Percentiles rank a stretch among this genome's conserved stretches.
These are phyloP conservation scores for Seminavis robusta DNA, from an alignment of 108 stramenopile species.

Conservation along the genomic window DNA sequence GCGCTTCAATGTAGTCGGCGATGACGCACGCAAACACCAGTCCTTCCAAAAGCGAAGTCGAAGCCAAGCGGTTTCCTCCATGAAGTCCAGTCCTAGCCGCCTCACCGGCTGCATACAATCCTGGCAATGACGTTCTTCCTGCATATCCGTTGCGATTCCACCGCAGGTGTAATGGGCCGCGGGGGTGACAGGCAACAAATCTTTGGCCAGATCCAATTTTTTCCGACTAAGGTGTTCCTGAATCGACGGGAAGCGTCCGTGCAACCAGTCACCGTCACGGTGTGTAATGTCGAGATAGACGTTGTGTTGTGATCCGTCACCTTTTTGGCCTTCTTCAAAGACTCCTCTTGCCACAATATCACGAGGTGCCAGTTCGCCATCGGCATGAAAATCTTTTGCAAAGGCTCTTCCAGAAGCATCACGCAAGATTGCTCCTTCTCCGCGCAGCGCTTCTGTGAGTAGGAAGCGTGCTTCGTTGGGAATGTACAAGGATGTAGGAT, in stretches of 20 bases:
- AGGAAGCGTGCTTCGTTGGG: slow-evolving; percentile 86
- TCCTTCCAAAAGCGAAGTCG: slow-evolving; percentile 92
- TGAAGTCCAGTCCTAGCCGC: slow-evolving; percentile 93
- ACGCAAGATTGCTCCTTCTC: slow-evolving; percentile 87
- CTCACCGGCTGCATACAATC: slow-evolving; percentile 88
- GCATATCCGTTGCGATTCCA: slow-evolving; percentile 80
- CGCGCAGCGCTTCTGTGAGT: slow-evolving; percentile 91
- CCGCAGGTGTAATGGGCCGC: slow-evolving; percentile 96
- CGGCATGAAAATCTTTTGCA: slow-evolving; percentile 81
- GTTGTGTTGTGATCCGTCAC: slow-evolving; percentile 28
- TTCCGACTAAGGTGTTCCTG: slow-evolving; percentile 49
- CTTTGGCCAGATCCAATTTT: slow-evolving; percentile 75
- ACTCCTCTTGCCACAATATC: slow-evolving; percentile 94
- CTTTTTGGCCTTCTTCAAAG: slow-evolving; percentile 67
- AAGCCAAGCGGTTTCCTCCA: slow-evolving; percentile 92
- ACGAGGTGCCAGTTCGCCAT: slow-evolving; percentile 90
- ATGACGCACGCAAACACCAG: slow-evolving; percentile 89
- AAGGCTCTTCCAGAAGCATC: slow-evolving; percentile 74
- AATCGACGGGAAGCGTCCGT: slow-evolving; percentile 83
- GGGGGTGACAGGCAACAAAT: slow-evolving; percentile 82
- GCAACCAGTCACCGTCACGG: slow-evolving; percentile 76
- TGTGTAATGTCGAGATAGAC: slow-evolving; percentile 88
- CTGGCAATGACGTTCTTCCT: slow-evolving; percentile 64
- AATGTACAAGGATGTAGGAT: slow-evolving; percentile 87
- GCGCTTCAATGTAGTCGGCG: slow-evolving; percentile 69